Percentiles rank a stretch among this genome's conserved stretches.
Conservation (phyloP, 805 yeast species). For the Hanseniaspora singularis region DNA sequence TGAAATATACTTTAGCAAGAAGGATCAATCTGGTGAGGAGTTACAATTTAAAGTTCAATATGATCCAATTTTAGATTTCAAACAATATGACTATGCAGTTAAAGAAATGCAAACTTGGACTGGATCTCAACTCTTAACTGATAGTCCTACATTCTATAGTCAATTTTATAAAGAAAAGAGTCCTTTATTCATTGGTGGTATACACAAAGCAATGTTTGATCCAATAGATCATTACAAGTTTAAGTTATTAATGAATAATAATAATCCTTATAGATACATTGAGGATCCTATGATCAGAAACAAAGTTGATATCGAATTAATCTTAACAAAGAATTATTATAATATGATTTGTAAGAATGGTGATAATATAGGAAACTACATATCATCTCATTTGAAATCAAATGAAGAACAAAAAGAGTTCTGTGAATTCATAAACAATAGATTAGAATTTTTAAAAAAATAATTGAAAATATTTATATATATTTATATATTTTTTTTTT, state of each 20-base stretch:
- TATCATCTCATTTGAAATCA: neutral
- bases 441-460: neutral
- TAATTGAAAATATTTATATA: neutral
- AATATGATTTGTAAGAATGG: neutral
- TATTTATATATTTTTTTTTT: neutral
- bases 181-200: neutral
- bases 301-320: constrained; percentile 1
- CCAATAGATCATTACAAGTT: neutral
- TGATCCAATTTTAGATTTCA: constrained; percentile 26
- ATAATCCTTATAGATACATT: neutral
- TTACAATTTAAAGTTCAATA: constrained; percentile 30
- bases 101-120: constrained; percentile 4
- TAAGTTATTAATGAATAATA: neutral
- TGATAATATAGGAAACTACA: neutral
- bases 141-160: neutral
- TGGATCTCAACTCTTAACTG: constrained; percentile 1
- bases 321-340: neutral
- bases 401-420: neutral
- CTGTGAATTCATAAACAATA: neutral
- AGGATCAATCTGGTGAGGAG: constrained; percentile 22
- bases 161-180: neutral
- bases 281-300: neutral
- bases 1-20: constrained; percentile 20
- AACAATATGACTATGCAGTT: constrained; percentile 6
- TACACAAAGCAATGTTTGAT: neutral